These are phyloP conservation scores for Coemansia sp. DNA, from an alignment of 192 early-diverging fungal genomes.

Conservation along the genomic window DNA sequence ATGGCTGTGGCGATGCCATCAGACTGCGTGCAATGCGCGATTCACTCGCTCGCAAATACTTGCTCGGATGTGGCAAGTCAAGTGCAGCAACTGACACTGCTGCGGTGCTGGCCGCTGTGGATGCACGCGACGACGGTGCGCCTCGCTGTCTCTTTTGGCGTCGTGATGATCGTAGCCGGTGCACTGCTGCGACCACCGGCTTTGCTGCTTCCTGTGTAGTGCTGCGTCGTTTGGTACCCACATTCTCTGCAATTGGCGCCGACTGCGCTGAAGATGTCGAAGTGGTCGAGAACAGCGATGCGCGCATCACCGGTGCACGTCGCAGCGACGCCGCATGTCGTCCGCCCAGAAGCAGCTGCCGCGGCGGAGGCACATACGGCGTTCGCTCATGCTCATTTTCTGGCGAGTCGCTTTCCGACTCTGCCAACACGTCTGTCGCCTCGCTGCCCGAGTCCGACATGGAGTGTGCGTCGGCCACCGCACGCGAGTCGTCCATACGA, in stretches of 20 bases:
- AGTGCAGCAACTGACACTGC: constrained; percentile 19
- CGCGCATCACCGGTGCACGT: constrained; percentile 44
- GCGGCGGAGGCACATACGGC: constrained; percentile 14
- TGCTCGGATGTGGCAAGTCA: constrained; percentile 37
- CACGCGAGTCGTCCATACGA: constrained; percentile 43
- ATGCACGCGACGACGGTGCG: not conserved
- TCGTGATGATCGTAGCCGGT: not conserved
- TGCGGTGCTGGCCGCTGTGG: not conserved
- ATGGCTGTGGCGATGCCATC: constrained; percentile 26
- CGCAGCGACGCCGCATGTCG: constrained; percentile 36
- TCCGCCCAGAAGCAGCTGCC: constrained; percentile 23
- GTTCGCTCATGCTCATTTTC: not conserved
- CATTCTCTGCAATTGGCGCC: not conserved
- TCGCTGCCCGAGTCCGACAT: constrained; percentile 1
- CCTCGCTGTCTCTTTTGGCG: not conserved
- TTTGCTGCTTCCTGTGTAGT: not conserved
- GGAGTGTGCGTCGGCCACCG: constrained; percentile 28
- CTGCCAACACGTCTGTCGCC: constrained; percentile 8
- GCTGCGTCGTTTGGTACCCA: not conserved
- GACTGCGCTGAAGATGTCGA: too few species aligned
- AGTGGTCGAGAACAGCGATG: constrained; percentile 39
- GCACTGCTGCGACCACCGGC: not conserved
- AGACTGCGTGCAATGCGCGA: constrained; percentile 12
- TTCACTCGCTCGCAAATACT: constrained; percentile 41
- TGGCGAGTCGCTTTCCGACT: not conserved